Conservation (phyloP, 2,329 filamentous ascomycete genomes). For the Cladosporium sp. region DNA sequence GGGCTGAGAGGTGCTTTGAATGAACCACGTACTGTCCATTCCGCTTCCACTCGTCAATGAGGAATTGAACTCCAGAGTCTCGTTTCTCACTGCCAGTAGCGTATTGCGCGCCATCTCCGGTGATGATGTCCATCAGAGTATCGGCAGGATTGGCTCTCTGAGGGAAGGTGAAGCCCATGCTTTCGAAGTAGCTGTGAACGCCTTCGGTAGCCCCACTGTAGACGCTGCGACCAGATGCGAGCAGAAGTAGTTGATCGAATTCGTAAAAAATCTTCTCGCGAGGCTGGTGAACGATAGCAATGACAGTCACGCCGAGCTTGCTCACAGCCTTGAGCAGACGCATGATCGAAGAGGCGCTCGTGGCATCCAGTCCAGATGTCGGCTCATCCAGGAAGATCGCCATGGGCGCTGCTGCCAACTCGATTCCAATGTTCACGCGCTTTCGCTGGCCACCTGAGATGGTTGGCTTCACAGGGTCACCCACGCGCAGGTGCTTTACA, state of each 20-base stretch:
- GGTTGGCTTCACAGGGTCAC: slow-evolving; percentile 52
- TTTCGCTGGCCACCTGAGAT: slow-evolving; percentile 61
- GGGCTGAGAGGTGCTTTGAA: slow-evolving; percentile 24
- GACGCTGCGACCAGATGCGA: slow-evolving; percentile 56
- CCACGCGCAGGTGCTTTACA: slow-evolving; percentile 54
- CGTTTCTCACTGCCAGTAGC: slow-evolving; percentile 35
- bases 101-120: slow-evolving; percentile 56
- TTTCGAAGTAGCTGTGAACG: slow-evolving; percentile 53
- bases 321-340: slow-evolving; percentile 55
- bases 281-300: slow-evolving; percentile 62
- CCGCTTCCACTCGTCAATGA: slow-evolving; percentile 52
- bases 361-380: slow-evolving; percentile 48
- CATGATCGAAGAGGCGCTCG: slow-evolving; percentile 58
- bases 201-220: slow-evolving; percentile 53
- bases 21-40: slow-evolving; percentile 25
- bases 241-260: slow-evolving; percentile 58
- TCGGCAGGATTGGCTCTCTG: slow-evolving; percentile 56
- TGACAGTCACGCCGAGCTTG: slow-evolving; percentile 57
- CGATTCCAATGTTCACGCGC: slow-evolving; percentile 59
- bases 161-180: slow-evolving; percentile 53
- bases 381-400: slow-evolving; percentile 40
- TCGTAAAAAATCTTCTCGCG: slow-evolving; percentile 59
- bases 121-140: slow-evolving; percentile 62
- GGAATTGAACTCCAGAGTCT: slow-evolving; percentile 47
- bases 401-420: slow-evolving; percentile 59